Base-by-base conservation (phyloP, 768 basidiomycete genomes). In the Boletellus ananiceps region DNA sequence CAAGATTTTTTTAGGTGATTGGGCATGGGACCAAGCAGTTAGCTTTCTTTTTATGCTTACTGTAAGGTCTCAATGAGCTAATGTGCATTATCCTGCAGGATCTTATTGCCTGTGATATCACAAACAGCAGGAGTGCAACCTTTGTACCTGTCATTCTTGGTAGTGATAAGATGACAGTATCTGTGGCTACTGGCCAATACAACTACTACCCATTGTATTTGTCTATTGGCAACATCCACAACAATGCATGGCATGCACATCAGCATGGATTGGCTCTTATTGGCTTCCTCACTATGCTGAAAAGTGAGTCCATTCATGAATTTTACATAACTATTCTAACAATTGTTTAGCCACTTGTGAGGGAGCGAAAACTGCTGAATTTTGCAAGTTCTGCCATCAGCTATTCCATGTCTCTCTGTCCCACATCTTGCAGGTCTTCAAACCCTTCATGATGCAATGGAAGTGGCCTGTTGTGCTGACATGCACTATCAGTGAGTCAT, bases 401-500 rank as follows among this genome's bases (percentile, higher is more conserved):
- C 36, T 37, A 2, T 37, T 37, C 36, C 36, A 37, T 11, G 16
- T 18, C 16, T 37, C 36, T 1, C 36, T 37, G 6, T 16, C 16
- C n/a, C 36, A 12, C 16, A 37, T 37, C n/a, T n/a, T n/a, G n/a
- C n/a, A n/a, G n/a, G n/a, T n/a, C 36, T 37, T 4, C 3, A 6
- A n/a, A 11, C 36, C 16, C 36, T 37, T 16, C 16, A 7, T 19
- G 16, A n/a, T 18, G 8, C 36, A 16, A 37, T 37, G 36, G 8
- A 37, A 16, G n/a, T n/a, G n/a, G n/a, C n/a, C n/a, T n/a, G n/a
- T n/a, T n/a, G n/a, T 37, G 51, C 45, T 0, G 71, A 74, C 55
- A 60, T 66, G 1, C 58, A 67, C 44, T 69, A 52, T 44, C 54
- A 54, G 0, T 21, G 15, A 1, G 21, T 16, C 1, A 23, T 47